Evolutionary conservation across 164 flowering plant species (phyloP).

Genomic region (Dillenia suffruticosa): DNA sequence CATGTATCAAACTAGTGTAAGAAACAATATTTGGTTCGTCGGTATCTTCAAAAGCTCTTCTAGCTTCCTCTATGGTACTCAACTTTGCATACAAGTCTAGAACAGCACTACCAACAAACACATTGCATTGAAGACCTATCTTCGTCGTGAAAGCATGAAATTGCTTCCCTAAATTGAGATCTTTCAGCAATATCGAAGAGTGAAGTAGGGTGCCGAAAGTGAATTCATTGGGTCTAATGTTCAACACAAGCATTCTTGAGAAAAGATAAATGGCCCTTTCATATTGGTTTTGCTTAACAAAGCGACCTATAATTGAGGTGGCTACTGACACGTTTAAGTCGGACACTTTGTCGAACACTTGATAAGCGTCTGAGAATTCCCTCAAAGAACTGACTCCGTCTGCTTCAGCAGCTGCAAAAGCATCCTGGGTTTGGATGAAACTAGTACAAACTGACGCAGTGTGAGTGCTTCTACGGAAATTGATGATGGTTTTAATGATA

Average conservation of each 20-base stretch:
- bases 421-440: too few relatives aligned
- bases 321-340: slow-evolving; percentile 46
- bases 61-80: slow-evolving; percentile 44
- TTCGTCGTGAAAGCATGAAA: slow-evolving; percentile 56
- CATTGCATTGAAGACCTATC: slow-evolving; percentile 50
- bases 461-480: too few relatives aligned
- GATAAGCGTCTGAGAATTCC: slow-evolving; percentile 24
- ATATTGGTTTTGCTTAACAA: slow-evolving; percentile 29
- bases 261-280: slow-evolving; percentile 48
- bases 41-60: slow-evolving; percentile 55
- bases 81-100: slow-evolving; percentile 57
- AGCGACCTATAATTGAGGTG: slow-evolving; percentile 43
- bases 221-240: slow-evolving; percentile 62
- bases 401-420: too few relatives aligned
- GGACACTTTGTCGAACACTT: slow-evolving; percentile 53
- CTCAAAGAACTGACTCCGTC: neutral
- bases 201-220: slow-evolving; percentile 59
- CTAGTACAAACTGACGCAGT: too few relatives aligned
- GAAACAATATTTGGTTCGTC: slow-evolving; percentile 66
- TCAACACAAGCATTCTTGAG: slow-evolving; percentile 36
- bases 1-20: slow-evolving; percentile 61
- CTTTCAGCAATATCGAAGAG: slow-evolving; percentile 32
- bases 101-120: slow-evolving; percentile 66
- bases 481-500: too few relatives aligned
- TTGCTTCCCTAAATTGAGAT: slow-evolving; percentile 39